These are phyloP conservation scores for Galerina marginata DNA, from an alignment of 768 basidiomycete genomes.

Conservation along the genomic window DNA sequence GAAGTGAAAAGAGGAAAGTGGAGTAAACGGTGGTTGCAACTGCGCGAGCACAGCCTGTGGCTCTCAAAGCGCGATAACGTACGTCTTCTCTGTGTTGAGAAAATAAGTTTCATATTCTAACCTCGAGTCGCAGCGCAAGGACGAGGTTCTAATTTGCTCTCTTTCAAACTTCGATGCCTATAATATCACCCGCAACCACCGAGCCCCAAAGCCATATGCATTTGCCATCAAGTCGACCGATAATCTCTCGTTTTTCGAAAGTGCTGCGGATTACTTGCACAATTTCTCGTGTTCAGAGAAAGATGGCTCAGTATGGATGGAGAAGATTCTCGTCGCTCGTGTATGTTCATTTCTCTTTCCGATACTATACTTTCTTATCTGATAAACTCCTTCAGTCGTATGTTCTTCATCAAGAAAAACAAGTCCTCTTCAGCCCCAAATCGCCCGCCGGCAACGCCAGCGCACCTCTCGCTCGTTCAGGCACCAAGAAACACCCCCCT, in stretches of 20 bases:
- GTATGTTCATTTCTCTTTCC: slow-evolving; percentile 49
- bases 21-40: slow-evolving; percentile 89
- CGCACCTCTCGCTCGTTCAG: slow-evolving; percentile 41
- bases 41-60: slow-evolving; percentile 86
- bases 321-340: slow-evolving; percentile 80
- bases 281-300: slow-evolving; percentile 78
- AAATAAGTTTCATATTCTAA: slow-evolving; percentile 12
- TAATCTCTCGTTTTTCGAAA: slow-evolving; percentile 85
- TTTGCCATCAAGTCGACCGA: slow-evolving; percentile 92
- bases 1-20: slow-evolving; percentile 94
- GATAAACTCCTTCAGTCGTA: slow-evolving; percentile 62
- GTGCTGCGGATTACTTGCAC: slow-evolving; percentile 86
- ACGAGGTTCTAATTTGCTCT: slow-evolving; percentile 81
- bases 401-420: slow-evolving; percentile 79
- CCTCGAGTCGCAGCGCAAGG: slow-evolving; percentile 67
- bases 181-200: slow-evolving; percentile 73
- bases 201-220: slow-evolving; percentile 82
- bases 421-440: slow-evolving; percentile 62
- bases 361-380: slow-evolving; percentile 2
- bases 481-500: slow-evolving; percentile 40
- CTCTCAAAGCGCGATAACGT: slow-evolving; percentile 91
- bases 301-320: slow-evolving; percentile 80
- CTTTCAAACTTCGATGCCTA: slow-evolving; percentile 92
- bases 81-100: slow-evolving; percentile 26
- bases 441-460: slow-evolving; percentile 30